Evolutionary conservation across 2,329 filamentous ascomycete species (phyloP).

Genomic region (Aspergillus versicolor): DNA sequence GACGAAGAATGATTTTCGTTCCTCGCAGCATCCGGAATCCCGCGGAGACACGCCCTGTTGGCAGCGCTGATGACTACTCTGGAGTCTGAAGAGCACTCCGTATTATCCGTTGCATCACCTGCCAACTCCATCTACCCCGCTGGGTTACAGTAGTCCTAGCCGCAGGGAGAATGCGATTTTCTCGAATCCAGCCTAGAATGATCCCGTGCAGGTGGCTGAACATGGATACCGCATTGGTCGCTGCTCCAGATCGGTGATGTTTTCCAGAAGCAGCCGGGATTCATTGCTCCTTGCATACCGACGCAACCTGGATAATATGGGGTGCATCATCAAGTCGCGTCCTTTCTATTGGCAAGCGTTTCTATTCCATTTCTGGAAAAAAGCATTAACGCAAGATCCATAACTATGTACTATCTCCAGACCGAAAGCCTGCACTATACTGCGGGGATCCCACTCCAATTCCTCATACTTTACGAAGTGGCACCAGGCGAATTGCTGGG

Average conservation of each 20-base stretch:
- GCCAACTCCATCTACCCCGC: background rate
- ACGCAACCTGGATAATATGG: background rate
- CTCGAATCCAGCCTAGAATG: background rate
- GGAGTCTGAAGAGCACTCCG: background rate
- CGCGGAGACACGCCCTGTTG: background rate
- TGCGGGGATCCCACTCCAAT: background rate
- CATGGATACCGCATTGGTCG: background rate
- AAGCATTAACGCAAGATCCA: background rate
- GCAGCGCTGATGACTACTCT: background rate
- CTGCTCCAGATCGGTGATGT: constrained; percentile 10
- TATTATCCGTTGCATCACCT: background rate
- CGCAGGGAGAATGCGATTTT: background rate
- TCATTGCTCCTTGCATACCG: constrained; percentile 7
- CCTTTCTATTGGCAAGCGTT: constrained; percentile 3
- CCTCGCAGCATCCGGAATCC: background rate
- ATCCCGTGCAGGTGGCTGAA: constrained; percentile 3
- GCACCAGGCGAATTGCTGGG: background rate
- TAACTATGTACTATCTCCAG: background rate
- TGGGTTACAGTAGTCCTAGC: background rate
- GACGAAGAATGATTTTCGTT: background rate
- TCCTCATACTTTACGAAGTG: background rate
- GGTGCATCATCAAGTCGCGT: background rate
- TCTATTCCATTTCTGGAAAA: constrained; percentile 6
- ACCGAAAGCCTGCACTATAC: background rate
- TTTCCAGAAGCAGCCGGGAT: constrained; percentile 8